Conservation (phyloP, 148 eudicot species). For the Rhododendron griersonianum region DNA sequence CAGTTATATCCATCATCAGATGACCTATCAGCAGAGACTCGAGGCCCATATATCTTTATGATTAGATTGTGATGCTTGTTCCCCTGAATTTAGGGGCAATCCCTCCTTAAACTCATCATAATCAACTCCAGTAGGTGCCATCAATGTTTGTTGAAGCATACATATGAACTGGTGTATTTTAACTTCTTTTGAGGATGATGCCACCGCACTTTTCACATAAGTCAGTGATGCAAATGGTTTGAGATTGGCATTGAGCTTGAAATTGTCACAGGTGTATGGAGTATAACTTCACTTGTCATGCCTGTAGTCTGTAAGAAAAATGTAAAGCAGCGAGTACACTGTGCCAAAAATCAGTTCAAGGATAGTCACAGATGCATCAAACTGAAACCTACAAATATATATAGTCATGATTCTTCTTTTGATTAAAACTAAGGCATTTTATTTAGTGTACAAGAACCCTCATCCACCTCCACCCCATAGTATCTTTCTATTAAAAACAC, state of each 20-base stretch:
- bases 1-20: conserved; percentile 97
- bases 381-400: not conserved
- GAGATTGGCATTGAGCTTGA: conserved; percentile 39
- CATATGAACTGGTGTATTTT: conserved; percentile 22
- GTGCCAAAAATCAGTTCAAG: not conserved
- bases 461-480: not conserved
- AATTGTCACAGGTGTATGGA: conserved; percentile 16
- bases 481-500: not conserved
- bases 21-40: conserved; percentile 59
- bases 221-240: conserved; percentile 34
- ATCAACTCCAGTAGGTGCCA: conserved; percentile 33
- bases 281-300: conserved; percentile 26
- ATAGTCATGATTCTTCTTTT: not conserved
- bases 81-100: conserved; percentile 39
- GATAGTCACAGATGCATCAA: not conserved
- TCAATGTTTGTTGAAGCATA: conserved; percentile 20
- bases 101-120: conserved; percentile 26
- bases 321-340: not conserved
- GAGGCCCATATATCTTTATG: conserved; percentile 39
- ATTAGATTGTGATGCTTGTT: conserved; percentile 47
- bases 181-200: conserved; percentile 32
- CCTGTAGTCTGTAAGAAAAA: conserved; percentile 41
- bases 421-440: not conserved
- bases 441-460: not conserved
- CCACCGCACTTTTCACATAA: conserved; percentile 37